A percentile compares a stretch with the other conserved stretches of the same genome.
These are phyloP conservation scores for Diplodia mutila DNA, from an alignment of 2,329 filamentous ascomycete genomes.

Conservation along the genomic window DNA sequence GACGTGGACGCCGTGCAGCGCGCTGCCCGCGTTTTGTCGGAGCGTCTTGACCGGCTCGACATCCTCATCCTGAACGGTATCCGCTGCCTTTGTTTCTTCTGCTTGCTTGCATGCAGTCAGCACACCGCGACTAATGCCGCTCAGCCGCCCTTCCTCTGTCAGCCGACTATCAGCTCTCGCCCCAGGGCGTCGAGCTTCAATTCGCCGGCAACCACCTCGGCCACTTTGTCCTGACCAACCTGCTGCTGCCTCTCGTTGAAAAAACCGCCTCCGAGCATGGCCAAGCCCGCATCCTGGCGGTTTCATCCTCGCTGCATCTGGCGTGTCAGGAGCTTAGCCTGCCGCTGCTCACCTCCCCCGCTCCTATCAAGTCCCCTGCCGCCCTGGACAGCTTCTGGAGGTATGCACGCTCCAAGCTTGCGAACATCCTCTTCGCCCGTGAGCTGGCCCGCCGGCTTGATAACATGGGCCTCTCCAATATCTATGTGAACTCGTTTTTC, in stretches of 20 bases:
- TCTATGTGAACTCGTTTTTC: conserved; percentile 40
- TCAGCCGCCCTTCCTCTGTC: conserved; percentile 30
- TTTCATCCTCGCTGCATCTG: conserved; percentile 36
- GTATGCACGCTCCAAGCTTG: conserved; percentile 41
- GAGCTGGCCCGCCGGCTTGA: conserved; percentile 35
- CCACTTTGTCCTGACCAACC: conserved; percentile 29
- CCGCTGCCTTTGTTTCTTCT: neutral
- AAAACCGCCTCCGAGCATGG: conserved; percentile 20
- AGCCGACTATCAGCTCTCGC: conserved; percentile 33
- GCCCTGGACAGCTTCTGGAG: conserved; percentile 36
- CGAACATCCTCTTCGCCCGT: conserved; percentile 39
- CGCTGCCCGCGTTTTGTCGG: conserved; percentile 32
- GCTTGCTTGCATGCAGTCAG: conserved; percentile 12
- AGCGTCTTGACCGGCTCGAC: conserved; percentile 34
- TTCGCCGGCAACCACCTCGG: conserved; percentile 32
- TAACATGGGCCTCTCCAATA: conserved; percentile 30
- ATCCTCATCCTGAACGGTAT: conserved; percentile 33
- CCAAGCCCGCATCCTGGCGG: conserved; percentile 28
- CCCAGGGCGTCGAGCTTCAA: conserved; percentile 29
- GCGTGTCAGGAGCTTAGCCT: conserved; percentile 35
- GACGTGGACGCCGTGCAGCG: conserved; percentile 34
- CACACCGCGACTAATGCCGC: conserved; percentile 1
- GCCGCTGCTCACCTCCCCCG: conserved; percentile 32
- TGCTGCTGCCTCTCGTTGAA: conserved; percentile 27
- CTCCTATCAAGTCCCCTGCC: conserved; percentile 29